phyloP scores from a whole-genome alignment of 1,284 basidiomycete genomes.

The Pterulicium gracile region DNA sequence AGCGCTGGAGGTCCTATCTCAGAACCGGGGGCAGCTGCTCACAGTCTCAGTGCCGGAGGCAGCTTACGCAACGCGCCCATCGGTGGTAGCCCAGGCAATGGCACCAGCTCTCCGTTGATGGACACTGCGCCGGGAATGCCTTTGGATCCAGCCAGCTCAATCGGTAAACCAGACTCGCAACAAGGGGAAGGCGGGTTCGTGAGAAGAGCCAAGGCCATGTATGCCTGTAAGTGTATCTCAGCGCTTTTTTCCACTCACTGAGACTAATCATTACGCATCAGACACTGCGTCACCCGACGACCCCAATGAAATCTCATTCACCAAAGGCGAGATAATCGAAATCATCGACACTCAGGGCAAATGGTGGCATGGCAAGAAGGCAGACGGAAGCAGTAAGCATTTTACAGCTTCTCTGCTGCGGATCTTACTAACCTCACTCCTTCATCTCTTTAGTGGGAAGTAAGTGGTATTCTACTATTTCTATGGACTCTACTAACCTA shows the following conservation, averaged over 20 bases:
- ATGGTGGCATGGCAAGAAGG: slow-evolving; percentile 92
- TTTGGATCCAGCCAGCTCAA: slow-evolving; percentile 34
- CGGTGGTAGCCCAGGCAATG: slow-evolving; percentile 30
- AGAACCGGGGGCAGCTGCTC: slow-evolving; percentile 34
- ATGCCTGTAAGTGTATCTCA: slow-evolving; percentile 57
- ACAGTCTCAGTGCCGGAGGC: slow-evolving; percentile 27
- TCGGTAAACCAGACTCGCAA: slow-evolving; percentile 14
- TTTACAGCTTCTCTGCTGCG: neutral
- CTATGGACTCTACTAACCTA: slow-evolving; percentile 11
- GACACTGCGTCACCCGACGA: slow-evolving; percentile 91
- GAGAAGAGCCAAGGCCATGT: slow-evolving; percentile 81
- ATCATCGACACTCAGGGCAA: slow-evolving; percentile 91
- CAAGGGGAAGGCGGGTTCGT: slow-evolving; percentile 31
- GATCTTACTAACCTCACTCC: neutral
- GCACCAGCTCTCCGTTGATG: slow-evolving; percentile 55
- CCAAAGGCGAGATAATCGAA: slow-evolving; percentile 89
- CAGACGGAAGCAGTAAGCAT: slow-evolving; percentile 47
- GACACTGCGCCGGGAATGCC: slow-evolving; percentile 38
- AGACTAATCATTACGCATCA: slow-evolving; percentile 20
- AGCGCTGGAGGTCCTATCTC: slow-evolving; percentile 41
- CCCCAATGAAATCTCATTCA: slow-evolving; percentile 92
- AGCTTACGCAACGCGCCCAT: slow-evolving; percentile 33
- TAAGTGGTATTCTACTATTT: slow-evolving; percentile 27
- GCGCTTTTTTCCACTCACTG: slow-evolving; percentile 10
- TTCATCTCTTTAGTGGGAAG: slow-evolving; percentile 43